Evolutionary conservation across 2,329 filamentous ascomycete genomes (phyloP).

Genomic region (Penicillium thymicola): DNA sequence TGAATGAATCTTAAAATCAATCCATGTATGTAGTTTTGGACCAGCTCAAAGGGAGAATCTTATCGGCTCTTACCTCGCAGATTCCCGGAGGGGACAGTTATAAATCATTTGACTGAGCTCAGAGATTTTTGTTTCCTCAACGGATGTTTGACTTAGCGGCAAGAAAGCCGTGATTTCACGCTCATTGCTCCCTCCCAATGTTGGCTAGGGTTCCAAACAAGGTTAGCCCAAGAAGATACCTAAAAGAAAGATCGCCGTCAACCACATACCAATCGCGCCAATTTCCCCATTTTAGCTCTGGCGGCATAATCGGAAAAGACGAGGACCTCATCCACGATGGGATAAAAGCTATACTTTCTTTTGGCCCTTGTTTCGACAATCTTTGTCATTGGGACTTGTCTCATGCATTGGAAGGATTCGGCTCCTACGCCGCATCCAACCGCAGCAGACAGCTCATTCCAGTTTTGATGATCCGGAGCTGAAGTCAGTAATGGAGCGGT

Average conservation of each 20-base stretch:
- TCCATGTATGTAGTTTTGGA: background rate
- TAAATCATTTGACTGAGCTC: background rate
- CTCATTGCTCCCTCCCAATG: constrained; percentile 4
- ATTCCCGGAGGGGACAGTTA: constrained; percentile 1
- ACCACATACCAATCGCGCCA: constrained; percentile 4
- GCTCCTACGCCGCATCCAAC: constrained; percentile 3
- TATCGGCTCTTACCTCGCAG: background rate
- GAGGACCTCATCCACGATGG: constrained; percentile 1
- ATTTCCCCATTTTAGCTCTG: constrained; percentile 1
- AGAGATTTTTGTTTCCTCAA: background rate
- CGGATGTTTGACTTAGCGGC: background rate
- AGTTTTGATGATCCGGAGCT: background rate
- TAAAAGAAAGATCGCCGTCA: background rate
- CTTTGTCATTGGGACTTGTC: background rate
- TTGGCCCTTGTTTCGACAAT: constrained; percentile 1
- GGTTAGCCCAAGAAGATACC: background rate
- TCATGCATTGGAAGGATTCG: constrained; percentile 6
- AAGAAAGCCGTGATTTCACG: background rate
- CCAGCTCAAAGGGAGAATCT: background rate
- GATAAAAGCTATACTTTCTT: constrained; percentile 3
- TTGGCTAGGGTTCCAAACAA: background rate
- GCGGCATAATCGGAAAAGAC: constrained; percentile 9
- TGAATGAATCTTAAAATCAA: background rate
- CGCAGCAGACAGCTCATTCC: constrained; percentile 6
- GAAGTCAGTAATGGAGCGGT: background rate